phyloP scores from a whole-genome alignment of 2,329 filamentous ascomycete genomes.

The Eutypella sp. region DNA sequence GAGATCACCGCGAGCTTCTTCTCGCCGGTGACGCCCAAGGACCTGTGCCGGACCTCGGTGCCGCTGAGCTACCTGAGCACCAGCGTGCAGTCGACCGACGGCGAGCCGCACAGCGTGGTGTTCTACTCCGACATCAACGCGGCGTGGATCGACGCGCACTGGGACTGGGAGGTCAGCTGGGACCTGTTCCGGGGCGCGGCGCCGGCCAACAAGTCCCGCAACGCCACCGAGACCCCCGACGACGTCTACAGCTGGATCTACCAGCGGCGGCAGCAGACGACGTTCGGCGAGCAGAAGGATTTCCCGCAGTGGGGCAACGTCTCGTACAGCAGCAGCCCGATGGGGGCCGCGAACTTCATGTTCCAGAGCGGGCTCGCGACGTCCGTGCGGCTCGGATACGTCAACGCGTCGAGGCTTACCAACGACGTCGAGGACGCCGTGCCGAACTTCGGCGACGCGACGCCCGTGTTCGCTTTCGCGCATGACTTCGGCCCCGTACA shows the following conservation, averaged over 20 bases:
- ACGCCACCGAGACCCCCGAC: conserved; percentile 54
- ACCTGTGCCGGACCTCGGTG: conserved; percentile 71
- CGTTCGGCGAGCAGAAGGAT: conserved; percentile 59
- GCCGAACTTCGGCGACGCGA: conserved; percentile 59
- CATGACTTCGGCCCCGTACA: conserved; percentile 35
- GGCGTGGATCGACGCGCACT: conserved; percentile 73
- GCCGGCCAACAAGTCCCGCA: conserved; percentile 26
- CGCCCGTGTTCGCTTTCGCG: conserved; percentile 68
- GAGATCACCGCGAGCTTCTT: conserved; percentile 49
- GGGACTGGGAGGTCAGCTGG: conserved; percentile 64
- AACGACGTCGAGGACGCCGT: conserved; percentile 57
- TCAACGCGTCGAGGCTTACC: conserved; percentile 52
- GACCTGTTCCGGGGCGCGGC: conserved; percentile 46
- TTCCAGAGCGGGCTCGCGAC: conserved; percentile 19
- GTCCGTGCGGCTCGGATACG: conserved; percentile 54
- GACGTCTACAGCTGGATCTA: conserved; percentile 59
- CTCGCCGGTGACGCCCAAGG: conserved; percentile 74
- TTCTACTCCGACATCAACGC: conserved; percentile 65
- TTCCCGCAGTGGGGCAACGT: conserved; percentile 66
- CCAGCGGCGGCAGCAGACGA: conserved; percentile 66
- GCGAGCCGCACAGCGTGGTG: conserved; percentile 49
- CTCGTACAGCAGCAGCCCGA: conserved; percentile 50
- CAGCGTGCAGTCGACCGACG: conserved; percentile 51
- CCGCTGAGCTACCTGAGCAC: conserved; percentile 74
- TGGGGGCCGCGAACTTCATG: conserved; percentile 12